Conservation (phyloP, 139 green algal genomes). For the Chara braunii region DNA sequence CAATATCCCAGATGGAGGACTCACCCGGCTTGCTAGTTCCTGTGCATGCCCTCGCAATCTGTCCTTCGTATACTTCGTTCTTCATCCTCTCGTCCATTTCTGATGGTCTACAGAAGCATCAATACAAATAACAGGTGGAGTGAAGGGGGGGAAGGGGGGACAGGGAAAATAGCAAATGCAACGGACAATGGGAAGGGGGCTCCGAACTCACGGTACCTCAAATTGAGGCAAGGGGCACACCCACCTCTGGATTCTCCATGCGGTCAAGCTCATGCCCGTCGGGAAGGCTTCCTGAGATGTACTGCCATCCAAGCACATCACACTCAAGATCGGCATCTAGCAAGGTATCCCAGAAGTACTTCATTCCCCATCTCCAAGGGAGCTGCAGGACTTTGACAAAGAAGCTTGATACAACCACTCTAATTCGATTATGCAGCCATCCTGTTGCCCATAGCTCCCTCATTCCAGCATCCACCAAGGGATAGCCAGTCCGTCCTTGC, state of each 20-base stretch:
- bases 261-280: slow-evolving; percentile 72
- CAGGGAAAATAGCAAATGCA: too few relatives aligned
- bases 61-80: too few relatives aligned
- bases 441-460: slow-evolving; percentile 75
- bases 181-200: too few relatives aligned
- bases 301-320: slow-evolving; percentile 79
- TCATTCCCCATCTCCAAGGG: slow-evolving; percentile 89
- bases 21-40: too few relatives aligned
- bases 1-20: too few relatives aligned
- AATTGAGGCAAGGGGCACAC: slow-evolving; percentile 1
- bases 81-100: too few relatives aligned
- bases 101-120: too few relatives aligned
- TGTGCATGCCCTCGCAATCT: too few relatives aligned
- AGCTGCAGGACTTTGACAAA: slow-evolving; percentile 84
- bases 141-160: too few relatives aligned
- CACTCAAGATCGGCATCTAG: slow-evolving; percentile 86
- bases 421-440: slow-evolving; percentile 74
- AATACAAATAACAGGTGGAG: too few relatives aligned
- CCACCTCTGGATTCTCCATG: slow-evolving; percentile 61
- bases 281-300: slow-evolving; percentile 60
- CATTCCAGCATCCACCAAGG: slow-evolving; percentile 80
- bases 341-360: slow-evolving; percentile 82
- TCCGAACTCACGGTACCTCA: too few relatives aligned
- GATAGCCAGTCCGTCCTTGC: slow-evolving; percentile 74
- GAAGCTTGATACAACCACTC: slow-evolving; percentile 71